Percentiles rank a stretch among this genome's conserved stretches.
Evolutionary conservation across 2,329 filamentous ascomycete genomes (phyloP).

Genomic region (Ascochyta viciae-villosae): DNA sequence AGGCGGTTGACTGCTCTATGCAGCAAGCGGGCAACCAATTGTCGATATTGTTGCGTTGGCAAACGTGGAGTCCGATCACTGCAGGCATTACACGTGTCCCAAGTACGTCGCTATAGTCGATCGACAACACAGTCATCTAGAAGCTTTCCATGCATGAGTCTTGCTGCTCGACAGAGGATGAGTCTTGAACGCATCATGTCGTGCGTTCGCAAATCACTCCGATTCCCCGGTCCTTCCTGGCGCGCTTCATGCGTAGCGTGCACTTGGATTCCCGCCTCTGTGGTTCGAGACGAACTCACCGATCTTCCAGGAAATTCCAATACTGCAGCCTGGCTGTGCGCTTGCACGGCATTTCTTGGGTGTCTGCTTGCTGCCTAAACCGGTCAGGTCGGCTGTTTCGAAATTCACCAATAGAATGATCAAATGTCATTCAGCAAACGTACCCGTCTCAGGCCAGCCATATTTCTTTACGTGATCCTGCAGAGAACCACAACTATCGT

Average conservation of each 20-base stretch:
- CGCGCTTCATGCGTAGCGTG: no score
- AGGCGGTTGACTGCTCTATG: background rate
- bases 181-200: background rate
- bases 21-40: no score
- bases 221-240: background rate
- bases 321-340: background rate
- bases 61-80: background rate
- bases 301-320: background rate
- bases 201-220: background rate
- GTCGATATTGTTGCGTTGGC: background rate
- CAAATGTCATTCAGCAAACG: background rate
- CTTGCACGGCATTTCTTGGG: background rate
- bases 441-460: background rate
- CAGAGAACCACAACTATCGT: background rate
- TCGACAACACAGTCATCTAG: background rate
- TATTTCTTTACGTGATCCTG: background rate
- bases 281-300: background rate
- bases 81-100: background rate
- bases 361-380: background rate
- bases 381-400: background rate
- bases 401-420: background rate
- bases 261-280: no score
- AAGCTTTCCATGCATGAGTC: background rate
- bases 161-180: background rate
- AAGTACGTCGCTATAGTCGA: background rate